Evolutionary conservation across 139 green algal genomes (phyloP).

Genomic region (Eudorina sp.): DNA sequence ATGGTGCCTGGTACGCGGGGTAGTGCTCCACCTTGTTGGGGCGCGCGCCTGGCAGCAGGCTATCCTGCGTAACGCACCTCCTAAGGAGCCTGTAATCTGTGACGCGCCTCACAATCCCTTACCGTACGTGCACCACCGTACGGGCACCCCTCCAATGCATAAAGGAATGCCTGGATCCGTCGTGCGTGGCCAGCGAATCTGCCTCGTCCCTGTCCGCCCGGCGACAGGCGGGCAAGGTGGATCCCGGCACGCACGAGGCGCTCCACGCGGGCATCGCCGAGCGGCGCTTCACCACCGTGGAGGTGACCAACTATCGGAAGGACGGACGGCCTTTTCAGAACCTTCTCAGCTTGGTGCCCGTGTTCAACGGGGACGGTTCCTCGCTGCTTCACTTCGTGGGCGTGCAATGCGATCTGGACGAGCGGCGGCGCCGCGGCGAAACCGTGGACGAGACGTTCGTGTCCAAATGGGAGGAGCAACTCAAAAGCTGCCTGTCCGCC

Average conservation of each 20-base stretch:
- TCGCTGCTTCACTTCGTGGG: constrained; percentile 33
- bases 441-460: constrained; percentile 42
- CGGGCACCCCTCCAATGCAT: no score
- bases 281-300: background rate
- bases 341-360: constrained; percentile 85
- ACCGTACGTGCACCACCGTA: no score
- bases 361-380: constrained; percentile 72
- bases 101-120: no score
- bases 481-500: constrained; percentile 24
- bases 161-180: no score
- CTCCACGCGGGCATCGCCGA: background rate
- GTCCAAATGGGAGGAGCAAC: constrained; percentile 49
- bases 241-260: background rate
- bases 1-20: no score
- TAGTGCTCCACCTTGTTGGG: no score
- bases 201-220: no score
- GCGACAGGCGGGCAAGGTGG: background rate
- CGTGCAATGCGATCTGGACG: constrained; percentile 51
- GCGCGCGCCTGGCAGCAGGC: no score
- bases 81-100: no score
- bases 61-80: no score
- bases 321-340: constrained; percentile 90
- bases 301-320: constrained; percentile 76
- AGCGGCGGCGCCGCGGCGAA: constrained; percentile 33
- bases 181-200: no score